phyloP scores from a whole-genome alignment of 345 rosid species.

The Bruguiera sexangula region DNA sequence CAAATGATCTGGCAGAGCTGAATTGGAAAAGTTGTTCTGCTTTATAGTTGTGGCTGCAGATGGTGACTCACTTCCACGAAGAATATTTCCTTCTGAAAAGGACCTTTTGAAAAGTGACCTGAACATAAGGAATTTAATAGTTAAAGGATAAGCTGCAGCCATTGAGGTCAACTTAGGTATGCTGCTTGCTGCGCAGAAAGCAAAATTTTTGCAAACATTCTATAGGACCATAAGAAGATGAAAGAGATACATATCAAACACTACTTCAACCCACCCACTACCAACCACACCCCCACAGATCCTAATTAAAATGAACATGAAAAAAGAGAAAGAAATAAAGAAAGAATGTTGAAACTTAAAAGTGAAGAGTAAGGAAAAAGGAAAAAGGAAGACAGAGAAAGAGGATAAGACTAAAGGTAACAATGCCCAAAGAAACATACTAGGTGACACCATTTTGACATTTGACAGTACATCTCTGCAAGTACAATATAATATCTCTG shows the following conservation, averaged over 20 bases:
- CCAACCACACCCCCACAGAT: no score
- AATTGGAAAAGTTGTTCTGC: constrained; percentile 39
- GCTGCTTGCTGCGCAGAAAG: neutral
- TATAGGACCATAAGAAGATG: no score
- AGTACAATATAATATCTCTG: neutral
- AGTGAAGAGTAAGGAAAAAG: no score
- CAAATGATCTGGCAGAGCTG: constrained; percentile 43
- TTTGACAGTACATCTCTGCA: neutral
- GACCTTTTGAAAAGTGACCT: constrained; percentile 80
- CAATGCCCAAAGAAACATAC: neutral
- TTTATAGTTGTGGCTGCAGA: constrained; percentile 45
- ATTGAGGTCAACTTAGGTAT: neutral
- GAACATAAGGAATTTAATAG: constrained; percentile 22
- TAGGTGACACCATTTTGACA: constrained; percentile 7
- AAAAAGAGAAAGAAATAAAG: no score
- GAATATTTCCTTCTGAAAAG: constrained; percentile 88
- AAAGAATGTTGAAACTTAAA: no score
- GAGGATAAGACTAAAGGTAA: neutral
- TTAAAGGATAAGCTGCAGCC: constrained; percentile 7
- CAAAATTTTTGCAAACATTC: no score
- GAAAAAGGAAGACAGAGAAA: neutral
- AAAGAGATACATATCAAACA: no score
- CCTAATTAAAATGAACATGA: no score
- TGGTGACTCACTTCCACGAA: constrained; percentile 44
- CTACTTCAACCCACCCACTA: no score